Evolutionary conservation across 768 basidiomycete species (phyloP), one percentile per base, ranked within the genome.

Genomic region (Candolleomyces eurysporus): DNA sequence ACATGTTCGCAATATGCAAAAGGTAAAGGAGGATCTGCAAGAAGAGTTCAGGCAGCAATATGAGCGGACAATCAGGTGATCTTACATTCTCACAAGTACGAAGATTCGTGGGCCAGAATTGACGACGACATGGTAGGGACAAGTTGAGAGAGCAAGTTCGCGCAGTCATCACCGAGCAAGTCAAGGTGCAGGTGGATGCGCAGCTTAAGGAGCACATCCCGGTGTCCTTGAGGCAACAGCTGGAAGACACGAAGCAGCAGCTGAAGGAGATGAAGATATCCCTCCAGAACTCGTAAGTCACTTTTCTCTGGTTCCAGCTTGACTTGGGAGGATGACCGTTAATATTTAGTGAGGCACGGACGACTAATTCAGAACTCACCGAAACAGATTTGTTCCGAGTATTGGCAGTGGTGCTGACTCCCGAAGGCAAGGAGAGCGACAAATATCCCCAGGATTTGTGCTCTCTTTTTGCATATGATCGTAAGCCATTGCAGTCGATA

Each of bases 271-370:
- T 83, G 50, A 75, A 75, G 61, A 71, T 74, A 36, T 81, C 84
- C 10, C 67, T 84, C 22, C 64, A 54, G 14, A 88, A 87, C 70
- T 84, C 85, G 86, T 87, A 63, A 63, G 83, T 78, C 14, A 31
- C 39, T 10, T 14, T 14, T 4, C 45, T 21, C 13, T 43, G 43
- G 40, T 30, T 49, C 10, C 56, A 36, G 19, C 10, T 26, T 21
- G 16, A n/a, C n/a, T 16, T 61, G 14, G 60, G 13, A 19, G 56
- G 42, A 3, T 26, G 3, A 60, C 7, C 32, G 21, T 26, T 14
- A 22, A 10, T 17, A 19, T 11, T 8, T n/a, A 87, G 85, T 2
- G 73, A 80, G 61, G 80, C 84, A 30, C 76, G 84, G 51, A 75
- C 76, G n/a, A 69, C 66, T 17, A 86, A 87, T 66, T 76, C 83